Conservation (phyloP, 1,139 yeast genomes). For the Geotrichum reessii region DNA sequence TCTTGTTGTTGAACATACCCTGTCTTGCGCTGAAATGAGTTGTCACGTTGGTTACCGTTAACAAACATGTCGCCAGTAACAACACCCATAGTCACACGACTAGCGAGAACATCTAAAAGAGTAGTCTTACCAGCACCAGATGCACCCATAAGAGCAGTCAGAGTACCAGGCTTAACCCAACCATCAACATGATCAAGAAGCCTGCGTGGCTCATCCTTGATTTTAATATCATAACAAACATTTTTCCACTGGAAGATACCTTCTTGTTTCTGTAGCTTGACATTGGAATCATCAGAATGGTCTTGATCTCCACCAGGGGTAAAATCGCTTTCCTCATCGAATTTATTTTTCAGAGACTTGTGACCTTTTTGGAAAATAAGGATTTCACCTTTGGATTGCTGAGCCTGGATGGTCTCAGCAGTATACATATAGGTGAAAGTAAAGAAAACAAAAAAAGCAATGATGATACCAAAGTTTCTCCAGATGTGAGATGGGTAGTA, state of each 20-base stretch:
- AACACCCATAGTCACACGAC: constrained; percentile 72
- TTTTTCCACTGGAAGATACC: constrained; percentile 76
- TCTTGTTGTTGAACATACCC: constrained; percentile 85
- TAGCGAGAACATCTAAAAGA: constrained; percentile 65
- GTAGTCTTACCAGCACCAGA: constrained; percentile 90
- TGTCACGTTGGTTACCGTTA: constrained; percentile 62
- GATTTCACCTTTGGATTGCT: constrained; percentile 79
- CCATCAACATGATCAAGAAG: constrained; percentile 70
- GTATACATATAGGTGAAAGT: constrained; percentile 50
- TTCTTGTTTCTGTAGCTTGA: constrained; percentile 21
- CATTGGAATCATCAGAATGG: constrained; percentile 15
- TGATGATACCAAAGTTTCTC: constrained; percentile 74
- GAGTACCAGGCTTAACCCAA: constrained; percentile 73
- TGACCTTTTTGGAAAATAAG: constrained; percentile 56
- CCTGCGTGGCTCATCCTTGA: constrained; percentile 53
- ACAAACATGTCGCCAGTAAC: constrained; percentile 73
- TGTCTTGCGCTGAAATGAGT: constrained; percentile 72
- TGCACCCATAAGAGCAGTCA: constrained; percentile 80
- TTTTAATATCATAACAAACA: constrained; percentile 65
- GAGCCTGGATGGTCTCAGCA: constrained; percentile 64
- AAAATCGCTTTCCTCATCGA: constrained; percentile 23
- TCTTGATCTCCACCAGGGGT: constrained; percentile 22
- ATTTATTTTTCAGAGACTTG: constrained; percentile 33
- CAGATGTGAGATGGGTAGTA: constrained; percentile 61
- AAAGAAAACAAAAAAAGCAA: constrained; percentile 54